A percentile compares a stretch with the other conserved stretches of the same genome.
phyloP scores from a whole-genome alignment of 305 asterid genomes.

The Stenogyne calaminthoides region DNA sequence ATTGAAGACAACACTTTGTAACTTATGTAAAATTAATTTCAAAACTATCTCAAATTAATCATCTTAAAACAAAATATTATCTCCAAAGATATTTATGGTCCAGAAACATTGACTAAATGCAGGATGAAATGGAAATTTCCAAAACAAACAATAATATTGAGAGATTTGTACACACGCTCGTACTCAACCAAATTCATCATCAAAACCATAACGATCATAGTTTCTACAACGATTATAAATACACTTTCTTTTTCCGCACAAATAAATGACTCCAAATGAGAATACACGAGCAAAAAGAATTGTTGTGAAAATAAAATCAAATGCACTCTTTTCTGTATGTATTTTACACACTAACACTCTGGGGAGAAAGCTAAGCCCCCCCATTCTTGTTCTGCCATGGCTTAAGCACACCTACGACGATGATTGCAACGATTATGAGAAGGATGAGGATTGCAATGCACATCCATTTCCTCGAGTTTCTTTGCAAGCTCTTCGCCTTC shows the following conservation, averaged over 20 bases:
- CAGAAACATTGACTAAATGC: background rate
- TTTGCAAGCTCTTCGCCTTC: slow-evolving; percentile 81
- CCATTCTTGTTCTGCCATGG: slow-evolving; percentile 83
- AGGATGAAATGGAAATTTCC: background rate
- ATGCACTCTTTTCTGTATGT: slow-evolving; percentile 25
- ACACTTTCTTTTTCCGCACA: slow-evolving; percentile 23
- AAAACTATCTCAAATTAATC: too few relatives aligned
- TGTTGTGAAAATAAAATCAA: slow-evolving; percentile 21
- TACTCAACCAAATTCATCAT: slow-evolving; percentile 14
- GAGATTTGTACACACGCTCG: slow-evolving; percentile 7
- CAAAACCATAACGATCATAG: slow-evolving; percentile 16
- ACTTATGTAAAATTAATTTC: too few relatives aligned
- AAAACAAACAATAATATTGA: background rate
- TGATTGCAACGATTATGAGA: slow-evolving; percentile 59
- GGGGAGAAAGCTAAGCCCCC: slow-evolving; percentile 42
- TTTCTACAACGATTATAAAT: background rate
- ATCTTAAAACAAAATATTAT: too few relatives aligned
- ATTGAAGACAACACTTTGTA: too few relatives aligned
- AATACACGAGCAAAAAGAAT: slow-evolving; percentile 37
- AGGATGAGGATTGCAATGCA: slow-evolving; percentile 78
- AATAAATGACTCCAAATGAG: slow-evolving; percentile 16
- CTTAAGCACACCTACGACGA: slow-evolving; percentile 74
- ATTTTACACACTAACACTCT: slow-evolving; percentile 30
- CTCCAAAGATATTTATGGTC: background rate
- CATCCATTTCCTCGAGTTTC: slow-evolving; percentile 92